Evolutionary conservation across 805 yeast species (phyloP), one percentile per base, ranked within the genome.

Genomic region (Brettanomyces naardenensis): DNA sequence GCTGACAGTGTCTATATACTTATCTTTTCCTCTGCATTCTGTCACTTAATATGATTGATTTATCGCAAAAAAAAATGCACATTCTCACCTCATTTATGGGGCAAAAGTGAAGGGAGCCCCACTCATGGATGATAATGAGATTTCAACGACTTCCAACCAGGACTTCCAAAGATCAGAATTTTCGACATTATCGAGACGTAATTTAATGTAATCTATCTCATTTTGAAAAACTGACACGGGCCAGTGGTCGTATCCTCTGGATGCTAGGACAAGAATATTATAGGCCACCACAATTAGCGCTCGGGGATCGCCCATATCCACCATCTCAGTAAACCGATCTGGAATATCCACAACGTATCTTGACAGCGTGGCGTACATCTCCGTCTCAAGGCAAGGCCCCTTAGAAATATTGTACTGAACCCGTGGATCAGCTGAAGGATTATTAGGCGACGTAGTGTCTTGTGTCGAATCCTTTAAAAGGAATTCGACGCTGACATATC

Each of bases 261-360:
- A 36, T 11, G 44, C 40, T 9, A 51, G 27, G 17, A 49, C 33
- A 38, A 47, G 36, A 11, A 51, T 31, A n/a, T 39, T 35, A 32
- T 47, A 50, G 1, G 47, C 54, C 29, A 50, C 25, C 3, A 51
- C 20, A 18, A 51, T 45, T 14, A 51, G 27, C 4, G 48, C 38
- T 20, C 54, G 38, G 25, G 52, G 47, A 32, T 49, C 53, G 19
- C 43, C 41, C 6, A 35, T 31, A 13, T 36, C 40, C 6, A 46
- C 40, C n/a, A 47, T 35, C 21, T 40, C 37, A 10, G 37, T 33
- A 23, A 38, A 38, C n/a, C 35, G 27, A 23, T 31, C 23, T 19
- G 28, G 27, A 17, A 39, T 20, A 20, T 42, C 49, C 13, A 41
- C 35, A 31, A 45, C 29, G 39, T 44, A 43, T 33, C 53, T 38